These are phyloP conservation scores for Naganishia albida DNA, from an alignment of 1,284 basidiomycete genomes.

Conservation along the genomic window DNA sequence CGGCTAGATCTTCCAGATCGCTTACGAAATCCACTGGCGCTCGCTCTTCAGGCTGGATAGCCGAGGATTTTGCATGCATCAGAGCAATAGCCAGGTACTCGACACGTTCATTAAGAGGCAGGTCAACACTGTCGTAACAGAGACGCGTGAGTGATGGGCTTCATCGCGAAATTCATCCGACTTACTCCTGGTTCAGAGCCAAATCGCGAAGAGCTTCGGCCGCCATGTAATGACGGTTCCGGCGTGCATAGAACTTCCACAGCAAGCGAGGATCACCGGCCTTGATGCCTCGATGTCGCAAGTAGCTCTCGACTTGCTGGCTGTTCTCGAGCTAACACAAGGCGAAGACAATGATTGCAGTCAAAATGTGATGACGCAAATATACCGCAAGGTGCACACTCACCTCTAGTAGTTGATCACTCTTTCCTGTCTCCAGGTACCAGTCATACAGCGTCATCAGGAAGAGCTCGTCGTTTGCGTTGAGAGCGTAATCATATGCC, in stretches of 20 bases:
- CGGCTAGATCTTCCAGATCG: conserved; percentile 91
- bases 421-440: conserved; percentile 75
- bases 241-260: conserved; percentile 96
- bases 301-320: conserved; percentile 80
- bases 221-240: conserved; percentile 78
- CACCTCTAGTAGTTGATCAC: conserved; percentile 88
- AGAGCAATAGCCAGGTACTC: conserved; percentile 92
- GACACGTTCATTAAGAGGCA: conserved; percentile 70
- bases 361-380: background rate
- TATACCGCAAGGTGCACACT: conserved; percentile 36
- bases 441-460: conserved; percentile 94
- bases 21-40: conserved; percentile 90
- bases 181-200: conserved; percentile 67
- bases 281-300: conserved; percentile 63
- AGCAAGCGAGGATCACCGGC: conserved; percentile 61
- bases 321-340: conserved; percentile 25
- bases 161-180: background rate
- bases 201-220: conserved; percentile 83
- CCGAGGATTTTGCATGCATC: conserved; percentile 92
- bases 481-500: conserved; percentile 63
- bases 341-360: background rate
- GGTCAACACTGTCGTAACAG: conserved; percentile 60
- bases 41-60: conserved; percentile 65
- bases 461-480: conserved; percentile 86
- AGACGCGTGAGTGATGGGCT: conserved; percentile 1